Evolutionary conservation across 371 early-diverging fungal genomes (phyloP), one percentile per base, ranked within the genome.

Genomic region (Dentiscutata heterogama): DNA sequence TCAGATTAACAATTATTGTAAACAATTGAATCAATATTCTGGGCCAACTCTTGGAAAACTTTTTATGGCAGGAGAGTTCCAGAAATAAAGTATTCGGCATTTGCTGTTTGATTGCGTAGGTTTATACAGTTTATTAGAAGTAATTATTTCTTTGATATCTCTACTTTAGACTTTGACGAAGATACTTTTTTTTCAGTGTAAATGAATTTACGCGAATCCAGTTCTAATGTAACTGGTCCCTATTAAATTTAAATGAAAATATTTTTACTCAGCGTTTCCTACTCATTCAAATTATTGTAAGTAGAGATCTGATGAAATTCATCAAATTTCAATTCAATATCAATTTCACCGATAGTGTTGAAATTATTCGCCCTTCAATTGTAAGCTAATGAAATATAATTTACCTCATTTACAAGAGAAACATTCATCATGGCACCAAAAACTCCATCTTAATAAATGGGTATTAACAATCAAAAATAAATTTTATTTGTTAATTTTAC

Each of bases 391-490:
- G 8, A n/a, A 27, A 51, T 70, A 39, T 70, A 39, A 56, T 63
- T 77, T 84, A 87, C 93, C 73, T 96, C 97, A 85, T 97, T 97
- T 14, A 89, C 89, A 84, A 97, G 90, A 54, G 90, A 90, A 18
- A 97, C 97, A 71, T 89, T 78, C 97, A 97, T 96, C 96, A 94
- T 94, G 6, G 93, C 95, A 8, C 95, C 95, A 86, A 96, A 95
- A 67, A 86, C 89, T 10, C 95, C 96, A 85, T 95, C 94, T 92
- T 82, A 22, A 60, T 35, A 35, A 54, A 22, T n/a, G 60, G 13
- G 16, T 11, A 46, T 80, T 18, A n/a, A 39, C 46, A 56, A 18
- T 18, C 56, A 25, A 83, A 27, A 16, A 61, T n/a, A 68, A 25
- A 65, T 27, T 7, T 8, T 4, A 61, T 67, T n/a, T 16, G 35